Base-by-base conservation (phyloP, 2,329 filamentous ascomycete genomes). In the Paramyrothecium sp. region DNA sequence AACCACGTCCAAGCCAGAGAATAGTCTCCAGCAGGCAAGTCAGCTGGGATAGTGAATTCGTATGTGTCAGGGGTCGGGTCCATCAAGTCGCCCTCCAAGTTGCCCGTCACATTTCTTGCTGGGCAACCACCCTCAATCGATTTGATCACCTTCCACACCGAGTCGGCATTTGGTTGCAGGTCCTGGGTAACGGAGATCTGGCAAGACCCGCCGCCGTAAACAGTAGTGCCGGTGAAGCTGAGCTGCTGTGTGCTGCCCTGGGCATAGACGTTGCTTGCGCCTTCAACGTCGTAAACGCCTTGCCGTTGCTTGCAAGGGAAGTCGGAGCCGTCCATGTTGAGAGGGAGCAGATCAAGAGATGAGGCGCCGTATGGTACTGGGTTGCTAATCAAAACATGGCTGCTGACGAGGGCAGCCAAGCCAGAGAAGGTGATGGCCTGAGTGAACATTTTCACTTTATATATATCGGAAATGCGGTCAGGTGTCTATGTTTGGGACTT, bases 1-100 rank as follows among this genome's bases (percentile, higher is more conserved):
- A 96, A 86, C 95, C 95, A 98, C 1, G 92, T 92, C 92, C 92
- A 98, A 0, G 91, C 91, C 5, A 98, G 80, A 0, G 88, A 90
- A 23, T 90, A 93, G 46, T 92, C 83, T 3, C 94, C 95, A 1
- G 87, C 77, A 11, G 88, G 85, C 51, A 97, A 81, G 21, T 87
- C 84, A 0, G 81, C 71, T 0, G 93, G 94, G 5, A 97, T 85
- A 0, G 76, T 83, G 75, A 88, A 96, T 26, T 84, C 76, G 73
- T 90, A 95, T 0, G 75, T 78, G 67, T 81, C 81, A 0, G 86
- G 81, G 41, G 81, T 76, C 0, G 60, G 60, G 0, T 72, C 71
- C 2, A 65, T 63, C 7, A 85, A 71, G 53, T 80, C 71, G 3
- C 77, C 75, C 0, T 76, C 78, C 50, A 87, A 64, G 72, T 92